phyloP scores from a whole-genome alignment of 148 eudicot genomes.

The Camellia granthamiana region DNA sequence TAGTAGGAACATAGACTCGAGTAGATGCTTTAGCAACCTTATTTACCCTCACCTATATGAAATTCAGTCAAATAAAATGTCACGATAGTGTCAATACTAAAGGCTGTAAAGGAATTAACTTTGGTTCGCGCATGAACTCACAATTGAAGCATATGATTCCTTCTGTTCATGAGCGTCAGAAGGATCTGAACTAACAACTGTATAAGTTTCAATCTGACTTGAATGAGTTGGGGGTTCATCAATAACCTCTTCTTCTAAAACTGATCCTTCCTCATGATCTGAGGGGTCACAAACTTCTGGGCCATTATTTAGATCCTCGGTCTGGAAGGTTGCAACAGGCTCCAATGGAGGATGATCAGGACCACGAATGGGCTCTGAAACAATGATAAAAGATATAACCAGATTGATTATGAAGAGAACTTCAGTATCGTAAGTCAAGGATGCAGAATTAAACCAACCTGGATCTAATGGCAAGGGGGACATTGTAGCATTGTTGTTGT shows the following conservation, averaged over 20 bases:
- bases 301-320: slow-evolving; percentile 40
- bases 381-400: slow-evolving; percentile 8
- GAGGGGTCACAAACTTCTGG: slow-evolving; percentile 60
- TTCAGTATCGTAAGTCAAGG: slow-evolving; percentile 1
- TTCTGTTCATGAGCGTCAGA: slow-evolving; percentile 46
- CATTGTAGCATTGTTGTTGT: slow-evolving; percentile 24
- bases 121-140: slow-evolving; percentile 26
- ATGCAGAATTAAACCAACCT: slow-evolving; percentile 26
- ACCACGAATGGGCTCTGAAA: slow-evolving; percentile 45
- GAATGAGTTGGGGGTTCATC: slow-evolving; percentile 37
- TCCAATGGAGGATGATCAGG: slow-evolving; percentile 27
- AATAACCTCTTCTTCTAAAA: slow-evolving; percentile 46
- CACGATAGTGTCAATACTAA: background rate
- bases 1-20: slow-evolving; percentile 34
- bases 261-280: slow-evolving; percentile 46
- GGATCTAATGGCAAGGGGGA: slow-evolving; percentile 29
- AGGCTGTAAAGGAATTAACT: slow-evolving; percentile 4
- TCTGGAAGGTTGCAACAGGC: slow-evolving; percentile 31
- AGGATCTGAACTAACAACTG: slow-evolving; percentile 31
- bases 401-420: background rate
- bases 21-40: slow-evolving; percentile 32
- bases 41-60: slow-evolving; percentile 48
- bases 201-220: slow-evolving; percentile 31
- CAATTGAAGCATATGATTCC: slow-evolving; percentile 69
- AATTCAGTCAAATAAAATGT: slow-evolving; percentile 8